These are phyloP conservation scores for Aaosphaeria pasadenensis DNA, from an alignment of 2,329 filamentous ascomycete species.

Conservation along the genomic window DNA sequence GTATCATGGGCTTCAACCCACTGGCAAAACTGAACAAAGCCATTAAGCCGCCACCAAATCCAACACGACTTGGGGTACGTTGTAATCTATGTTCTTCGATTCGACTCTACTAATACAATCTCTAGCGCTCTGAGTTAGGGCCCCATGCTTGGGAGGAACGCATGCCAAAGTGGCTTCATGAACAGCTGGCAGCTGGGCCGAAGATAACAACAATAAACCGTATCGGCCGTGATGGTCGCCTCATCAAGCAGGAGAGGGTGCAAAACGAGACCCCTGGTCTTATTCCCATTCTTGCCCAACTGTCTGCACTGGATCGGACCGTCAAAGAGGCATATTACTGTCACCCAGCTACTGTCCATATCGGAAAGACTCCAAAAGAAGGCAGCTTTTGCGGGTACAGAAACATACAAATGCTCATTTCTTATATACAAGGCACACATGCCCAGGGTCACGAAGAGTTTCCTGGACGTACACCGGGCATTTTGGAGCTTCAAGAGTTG, in stretches of 20 bases:
- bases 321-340: constrained; percentile 77
- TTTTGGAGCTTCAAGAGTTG: constrained; percentile 78
- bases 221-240: constrained; percentile 41
- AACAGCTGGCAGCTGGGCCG: constrained; percentile 40
- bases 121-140: constrained; percentile 44
- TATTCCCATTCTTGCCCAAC: constrained; percentile 45
- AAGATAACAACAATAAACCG: constrained; percentile 38
- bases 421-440: constrained; percentile 65
- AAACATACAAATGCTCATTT: constrained; percentile 89
- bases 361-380: constrained; percentile 76
- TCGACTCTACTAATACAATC: constrained; percentile 9
- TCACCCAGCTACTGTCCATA: constrained; percentile 69
- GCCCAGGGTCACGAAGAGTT: constrained; percentile 61
- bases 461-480: constrained; percentile 61
- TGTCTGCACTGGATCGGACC: constrained; percentile 57
- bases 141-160: constrained; percentile 46
- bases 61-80: constrained; percentile 35
- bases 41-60: constrained; percentile 27
- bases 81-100: neutral
- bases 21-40: constrained; percentile 25
- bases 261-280: constrained; percentile 46
- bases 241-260: constrained; percentile 40
- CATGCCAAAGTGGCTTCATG: constrained; percentile 45
- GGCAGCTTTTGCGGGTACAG: constrained; percentile 93
- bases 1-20: constrained; percentile 32